Evolutionary conservation across 2,329 filamentous ascomycete species (phyloP), one percentile per base, ranked within the genome.

Genomic region (Alternaria arborescens): DNA sequence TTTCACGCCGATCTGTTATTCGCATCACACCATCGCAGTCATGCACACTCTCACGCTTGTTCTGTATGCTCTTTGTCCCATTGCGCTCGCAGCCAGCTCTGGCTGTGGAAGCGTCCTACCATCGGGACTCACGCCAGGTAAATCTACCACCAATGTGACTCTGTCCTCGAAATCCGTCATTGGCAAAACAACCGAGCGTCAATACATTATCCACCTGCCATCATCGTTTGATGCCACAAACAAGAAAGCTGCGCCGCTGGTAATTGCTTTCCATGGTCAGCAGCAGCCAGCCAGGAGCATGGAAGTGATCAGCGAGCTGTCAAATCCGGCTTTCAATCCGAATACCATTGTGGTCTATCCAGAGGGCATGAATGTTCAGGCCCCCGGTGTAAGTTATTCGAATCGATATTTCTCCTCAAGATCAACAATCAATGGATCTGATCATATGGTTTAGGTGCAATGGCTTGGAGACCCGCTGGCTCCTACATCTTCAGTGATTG

Each of bases 401-500:
- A 3, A 11, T 3, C 16, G 8, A n/a, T 8, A 7, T 12, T 28
- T 5, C n/a, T 36, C 24, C 14, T 24, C 30, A 3, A 36, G 30
- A 5, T 8, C 30, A 8, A 7, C 7, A 16, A 36, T 4, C 20
- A 36, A 20, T 36, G 20, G 16, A 24, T 22, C 30, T 51, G 1
- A 60, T 28, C 16, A 3, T 18, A 11, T 14, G 1, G 5, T 8
- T n/a, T 18, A 60, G 58, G 34, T 60, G 8, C 69, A 71, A 64
- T 81, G 82, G 82, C 75, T 81, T 62, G 77, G 82, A 48, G 81
- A 82, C 50, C 75, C 79, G 8, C 52, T 61, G 1, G 73, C 75
- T 10, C 69, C 78, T 5, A 56, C 70, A 5, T 74, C 73, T 1
- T 65, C 61, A 4, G 57, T 60, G 4, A 69, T 80, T 46, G 75